Percentiles rank a stretch among this genome's conserved stretches.
These are phyloP conservation scores for Umbelopsis vinacea DNA, from an alignment of 192 early-diverging fungal species.

Conservation along the genomic window DNA sequence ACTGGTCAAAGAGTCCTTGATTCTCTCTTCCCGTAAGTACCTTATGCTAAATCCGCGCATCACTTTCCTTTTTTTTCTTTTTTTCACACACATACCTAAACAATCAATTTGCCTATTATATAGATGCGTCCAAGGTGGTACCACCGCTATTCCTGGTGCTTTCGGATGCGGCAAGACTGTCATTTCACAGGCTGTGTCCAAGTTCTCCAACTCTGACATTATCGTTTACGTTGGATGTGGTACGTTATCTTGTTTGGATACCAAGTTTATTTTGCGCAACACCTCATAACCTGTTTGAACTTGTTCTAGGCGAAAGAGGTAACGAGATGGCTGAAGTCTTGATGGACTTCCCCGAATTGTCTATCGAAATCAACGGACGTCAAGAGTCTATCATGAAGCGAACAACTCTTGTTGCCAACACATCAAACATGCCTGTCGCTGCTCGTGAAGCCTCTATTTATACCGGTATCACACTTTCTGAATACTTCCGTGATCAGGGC, in stretches of 20 bases:
- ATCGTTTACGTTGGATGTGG: conserved; percentile 97
- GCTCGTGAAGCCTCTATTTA: conserved; percentile 99
- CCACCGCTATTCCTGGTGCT: conserved; percentile 98
- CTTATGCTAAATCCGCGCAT: too few species aligned
- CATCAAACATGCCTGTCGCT: conserved; percentile 99
- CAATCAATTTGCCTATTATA: neutral
- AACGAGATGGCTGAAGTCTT: conserved; percentile 99
- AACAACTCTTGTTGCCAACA: conserved; percentile 98
- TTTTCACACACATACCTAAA: neutral
- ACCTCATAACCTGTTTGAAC: conserved; percentile 15
- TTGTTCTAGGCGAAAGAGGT: conserved; percentile 83
- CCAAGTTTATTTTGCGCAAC: conserved; percentile 57
- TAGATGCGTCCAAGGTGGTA: conserved; percentile 98
- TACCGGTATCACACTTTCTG: conserved; percentile 98
- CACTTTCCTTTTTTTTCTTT: neutral
- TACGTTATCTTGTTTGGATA: conserved; percentile 69
- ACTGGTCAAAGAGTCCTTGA: conserved; percentile 99
- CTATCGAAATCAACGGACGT: conserved; percentile 91
- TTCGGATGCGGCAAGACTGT: conserved; percentile 99
- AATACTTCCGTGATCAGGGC: conserved; percentile 99
- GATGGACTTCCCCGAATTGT: conserved; percentile 98
- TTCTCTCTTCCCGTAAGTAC: conserved; percentile 90
- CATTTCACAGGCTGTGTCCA: conserved; percentile 98
- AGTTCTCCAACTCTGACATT: conserved; percentile 99
- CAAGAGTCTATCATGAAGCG: conserved; percentile 99